Evolutionary conservation across 768 basidiomycete species (phyloP).

Genomic region (Tulasnella sp.): DNA sequence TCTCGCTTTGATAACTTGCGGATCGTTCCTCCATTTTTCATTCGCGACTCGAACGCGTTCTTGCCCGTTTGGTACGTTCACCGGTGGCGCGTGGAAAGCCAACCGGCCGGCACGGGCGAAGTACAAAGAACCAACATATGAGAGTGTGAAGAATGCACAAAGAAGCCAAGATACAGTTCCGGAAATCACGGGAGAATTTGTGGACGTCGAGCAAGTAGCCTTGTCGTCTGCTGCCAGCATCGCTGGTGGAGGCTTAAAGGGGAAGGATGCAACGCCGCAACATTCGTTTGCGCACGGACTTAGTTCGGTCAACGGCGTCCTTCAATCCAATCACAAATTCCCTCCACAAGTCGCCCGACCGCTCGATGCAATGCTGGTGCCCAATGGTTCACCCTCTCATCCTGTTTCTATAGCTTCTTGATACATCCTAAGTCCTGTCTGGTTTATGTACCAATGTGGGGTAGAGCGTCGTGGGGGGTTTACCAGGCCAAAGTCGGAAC

Average conservation of each 20-base stretch:
- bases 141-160: slow-evolving; percentile 54
- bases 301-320: neutral
- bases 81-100: slow-evolving; percentile 42
- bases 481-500: too few relatives aligned
- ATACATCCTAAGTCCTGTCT: too few relatives aligned
- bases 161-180: slow-evolving; percentile 31
- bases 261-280: neutral
- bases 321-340: neutral
- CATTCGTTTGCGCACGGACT: neutral
- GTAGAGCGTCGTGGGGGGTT: too few relatives aligned
- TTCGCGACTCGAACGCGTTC: slow-evolving; percentile 37
- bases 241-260: neutral
- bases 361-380: too few relatives aligned
- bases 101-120: slow-evolving; percentile 61
- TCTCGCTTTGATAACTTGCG: slow-evolving; percentile 76
- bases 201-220: neutral
- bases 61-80: slow-evolving; percentile 32
- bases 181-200: neutral
- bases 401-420: too few relatives aligned
- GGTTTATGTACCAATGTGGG: too few relatives aligned
- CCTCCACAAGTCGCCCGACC: too few relatives aligned
- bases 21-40: slow-evolving; percentile 73
- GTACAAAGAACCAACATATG: slow-evolving; percentile 84
- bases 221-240: neutral
- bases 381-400: too few relatives aligned